phyloP scores from a whole-genome alignment of 164 flowering plant genomes.

The Stephania yunnanensis region DNA sequence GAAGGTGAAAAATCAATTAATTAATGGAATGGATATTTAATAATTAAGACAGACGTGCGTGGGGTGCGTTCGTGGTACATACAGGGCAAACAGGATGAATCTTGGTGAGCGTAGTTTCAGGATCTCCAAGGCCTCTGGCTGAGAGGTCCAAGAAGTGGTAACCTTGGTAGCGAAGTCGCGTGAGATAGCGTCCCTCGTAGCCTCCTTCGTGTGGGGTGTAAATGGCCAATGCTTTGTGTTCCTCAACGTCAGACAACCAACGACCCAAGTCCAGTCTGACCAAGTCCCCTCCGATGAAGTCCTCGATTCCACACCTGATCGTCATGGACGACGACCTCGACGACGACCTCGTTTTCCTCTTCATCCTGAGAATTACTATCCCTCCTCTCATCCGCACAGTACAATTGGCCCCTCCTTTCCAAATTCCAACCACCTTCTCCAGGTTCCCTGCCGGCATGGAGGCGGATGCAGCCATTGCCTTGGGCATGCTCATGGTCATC shows the following conservation, averaged over 20 bases:
- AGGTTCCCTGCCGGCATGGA: not conserved
- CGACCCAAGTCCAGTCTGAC: constrained; percentile 50
- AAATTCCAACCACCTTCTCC: not conserved
- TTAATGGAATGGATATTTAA: no score
- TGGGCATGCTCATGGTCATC: not conserved
- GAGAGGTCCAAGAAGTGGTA: constrained; percentile 51
- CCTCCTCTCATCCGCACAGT: not conserved
- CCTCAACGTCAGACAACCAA: constrained; percentile 68
- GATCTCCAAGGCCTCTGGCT: constrained; percentile 81
- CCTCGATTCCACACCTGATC: constrained; percentile 25
- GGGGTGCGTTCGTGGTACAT: constrained; percentile 6
- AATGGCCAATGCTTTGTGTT: constrained; percentile 70
- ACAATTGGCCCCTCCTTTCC: not conserved
- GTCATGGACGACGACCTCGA: not conserved
- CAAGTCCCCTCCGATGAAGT: constrained; percentile 71
- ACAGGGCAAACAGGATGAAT: constrained; percentile 78
- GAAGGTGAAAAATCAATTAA: no score
- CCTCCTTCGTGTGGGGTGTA: constrained; percentile 78
- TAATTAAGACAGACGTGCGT: not conserved
- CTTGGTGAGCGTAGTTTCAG: constrained; percentile 67
- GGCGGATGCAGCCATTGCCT: not conserved
- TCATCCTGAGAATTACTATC: no score
- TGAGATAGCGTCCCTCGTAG: constrained; percentile 53
- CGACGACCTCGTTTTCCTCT: not conserved
- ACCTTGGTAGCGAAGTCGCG: constrained; percentile 30